Evolutionary conservation across 441 rosid genomes (phyloP).

Genomic region (Gossypium laxum): DNA sequence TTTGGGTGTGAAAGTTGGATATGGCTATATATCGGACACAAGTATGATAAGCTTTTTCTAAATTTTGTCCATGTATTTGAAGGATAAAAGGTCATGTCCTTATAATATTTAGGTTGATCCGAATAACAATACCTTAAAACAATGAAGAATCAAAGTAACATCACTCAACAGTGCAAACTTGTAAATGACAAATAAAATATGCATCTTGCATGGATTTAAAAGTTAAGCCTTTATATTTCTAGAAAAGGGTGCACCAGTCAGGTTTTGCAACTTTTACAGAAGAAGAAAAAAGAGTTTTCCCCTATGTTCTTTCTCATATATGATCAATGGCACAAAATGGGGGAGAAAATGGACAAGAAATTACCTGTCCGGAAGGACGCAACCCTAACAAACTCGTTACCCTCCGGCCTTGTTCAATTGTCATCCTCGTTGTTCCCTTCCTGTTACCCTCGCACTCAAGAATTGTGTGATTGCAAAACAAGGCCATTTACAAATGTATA

Average conservation of each 20-base stretch:
- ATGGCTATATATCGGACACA: too few species aligned
- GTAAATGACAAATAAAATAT: too few species aligned
- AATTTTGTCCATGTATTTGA: too few species aligned
- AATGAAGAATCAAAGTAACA: too few species aligned
- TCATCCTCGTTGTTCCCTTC: constrained; percentile 12
- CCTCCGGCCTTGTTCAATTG: constrained; percentile 20
- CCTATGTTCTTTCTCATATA: constrained; percentile 2
- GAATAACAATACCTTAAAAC: too few species aligned
- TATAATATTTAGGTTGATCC: too few species aligned
- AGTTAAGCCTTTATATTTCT: neutral
- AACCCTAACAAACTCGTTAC: constrained; percentile 17
- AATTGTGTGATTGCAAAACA: constrained; percentile 17
- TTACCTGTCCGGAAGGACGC: constrained; percentile 18
- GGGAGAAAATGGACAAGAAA: constrained; percentile 25
- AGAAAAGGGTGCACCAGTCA: neutral
- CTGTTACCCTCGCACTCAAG: constrained; percentile 23
- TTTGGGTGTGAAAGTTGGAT: too few species aligned
- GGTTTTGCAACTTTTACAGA: constrained; percentile 21
- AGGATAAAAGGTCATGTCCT: too few species aligned
- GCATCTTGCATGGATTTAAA: neutral
- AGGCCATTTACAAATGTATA: constrained; percentile 31
- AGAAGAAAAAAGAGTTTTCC: neutral
- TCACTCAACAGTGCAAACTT: too few species aligned
- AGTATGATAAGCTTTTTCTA: too few species aligned
- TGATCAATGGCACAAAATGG: constrained; percentile 16